phyloP scores from a whole-genome alignment of 495 filamentous ascomycete genomes.

The Entonaema liquescens region DNA sequence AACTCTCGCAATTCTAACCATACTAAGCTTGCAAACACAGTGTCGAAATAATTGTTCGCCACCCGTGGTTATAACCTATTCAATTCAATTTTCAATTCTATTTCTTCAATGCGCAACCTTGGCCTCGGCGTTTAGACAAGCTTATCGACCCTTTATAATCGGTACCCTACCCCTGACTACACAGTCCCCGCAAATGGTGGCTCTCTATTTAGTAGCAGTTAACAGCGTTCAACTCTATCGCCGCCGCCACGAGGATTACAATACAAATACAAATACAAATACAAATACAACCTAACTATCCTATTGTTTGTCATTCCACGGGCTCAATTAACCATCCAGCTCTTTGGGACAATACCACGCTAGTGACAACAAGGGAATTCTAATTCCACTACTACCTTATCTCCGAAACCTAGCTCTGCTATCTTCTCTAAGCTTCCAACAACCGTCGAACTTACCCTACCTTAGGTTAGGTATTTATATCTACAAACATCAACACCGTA shows the following conservation, averaged over 20 bases:
- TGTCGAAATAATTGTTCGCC: conserved; percentile 7
- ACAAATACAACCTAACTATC: conserved; percentile 5
- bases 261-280: conserved; percentile 18
- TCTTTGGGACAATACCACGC: conserved; percentile 17
- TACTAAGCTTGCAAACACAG: neutral
- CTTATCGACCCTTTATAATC: conserved; percentile 1
- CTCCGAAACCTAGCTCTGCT: conserved; percentile 35
- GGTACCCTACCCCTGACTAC: conserved; percentile 8
- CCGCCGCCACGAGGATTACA: conserved; percentile 24
- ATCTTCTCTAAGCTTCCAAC: conserved; percentile 34
- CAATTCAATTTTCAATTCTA: conserved; percentile 11
- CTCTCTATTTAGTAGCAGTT: conserved; percentile 8
- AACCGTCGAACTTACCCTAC: neutral
- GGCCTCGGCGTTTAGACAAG: conserved; percentile 27
- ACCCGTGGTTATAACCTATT: conserved; percentile 12
- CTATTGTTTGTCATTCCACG: conserved; percentile 17
- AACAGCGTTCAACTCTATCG: neutral
- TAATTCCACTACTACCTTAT: conserved; percentile 21
- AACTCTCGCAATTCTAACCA: neutral
- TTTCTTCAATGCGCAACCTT: conserved; percentile 6
- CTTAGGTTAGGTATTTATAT: conserved; percentile 11
- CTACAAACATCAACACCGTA: conserved; percentile 6
- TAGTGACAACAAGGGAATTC: conserved; percentile 25
- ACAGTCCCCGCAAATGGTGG: conserved; percentile 31
- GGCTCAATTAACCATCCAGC: conserved; percentile 8